Conservation (phyloP, 2,329 filamentous ascomycete genomes). For the Calonectria pseudoreteaudii region DNA sequence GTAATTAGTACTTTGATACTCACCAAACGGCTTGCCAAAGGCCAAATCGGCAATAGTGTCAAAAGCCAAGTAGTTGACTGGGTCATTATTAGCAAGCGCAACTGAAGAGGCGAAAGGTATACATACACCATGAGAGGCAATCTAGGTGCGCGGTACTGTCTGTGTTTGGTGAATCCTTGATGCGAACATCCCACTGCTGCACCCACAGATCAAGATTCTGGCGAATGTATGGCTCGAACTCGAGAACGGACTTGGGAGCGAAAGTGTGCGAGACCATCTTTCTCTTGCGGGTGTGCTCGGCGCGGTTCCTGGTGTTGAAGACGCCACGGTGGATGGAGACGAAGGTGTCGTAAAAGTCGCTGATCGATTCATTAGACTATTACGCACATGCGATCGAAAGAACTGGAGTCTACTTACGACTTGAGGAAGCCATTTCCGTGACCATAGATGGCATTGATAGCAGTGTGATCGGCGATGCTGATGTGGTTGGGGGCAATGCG, state of each 20-base stretch:
- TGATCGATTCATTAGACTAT: conserved; percentile 44
- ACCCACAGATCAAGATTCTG: conserved; percentile 82
- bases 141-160: conserved; percentile 73
- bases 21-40: conserved; percentile 63
- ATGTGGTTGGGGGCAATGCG: conserved; percentile 88
- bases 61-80: conserved; percentile 63
- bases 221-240: conserved; percentile 92
- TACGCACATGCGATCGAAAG: fast-evolving
- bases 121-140: conserved; percentile 76
- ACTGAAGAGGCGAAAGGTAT: fast-evolving
- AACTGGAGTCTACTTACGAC: conserved; percentile 56
- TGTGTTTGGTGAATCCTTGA: conserved; percentile 63
- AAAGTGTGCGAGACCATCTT: conserved; percentile 94
- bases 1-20: fast-evolving
- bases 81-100: not conserved
- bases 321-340: conserved; percentile 87
- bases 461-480: conserved; percentile 81
- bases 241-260: conserved; percentile 80
- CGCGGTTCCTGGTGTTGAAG: conserved; percentile 88
- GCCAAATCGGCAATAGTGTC: conserved; percentile 62
- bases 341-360: conserved; percentile 91
- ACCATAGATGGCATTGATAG: conserved; percentile 82
- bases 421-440: conserved; percentile 83
- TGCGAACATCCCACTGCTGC: conserved; percentile 76
- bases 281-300: conserved; percentile 87